Percentiles rank a stretch among this genome's conserved stretches.
Conservation (phyloP, 139 green algal species). For the Tetratostichococcus sp. region DNA sequence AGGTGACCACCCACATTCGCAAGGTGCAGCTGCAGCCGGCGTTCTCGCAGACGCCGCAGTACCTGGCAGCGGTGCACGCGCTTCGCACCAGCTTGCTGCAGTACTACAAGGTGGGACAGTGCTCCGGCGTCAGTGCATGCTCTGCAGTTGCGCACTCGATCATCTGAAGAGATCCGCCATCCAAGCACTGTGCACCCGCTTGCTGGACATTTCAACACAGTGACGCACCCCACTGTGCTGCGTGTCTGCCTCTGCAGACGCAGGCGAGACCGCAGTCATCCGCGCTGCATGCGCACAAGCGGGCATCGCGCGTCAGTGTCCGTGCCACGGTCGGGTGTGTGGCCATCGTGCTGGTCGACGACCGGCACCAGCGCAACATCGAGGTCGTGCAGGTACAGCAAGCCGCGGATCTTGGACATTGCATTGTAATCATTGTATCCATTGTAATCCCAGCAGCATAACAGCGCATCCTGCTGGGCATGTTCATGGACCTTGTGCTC, state of each 20-base stretch:
- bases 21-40: slow-evolving; percentile 14
- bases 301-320: neutral
- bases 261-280: neutral
- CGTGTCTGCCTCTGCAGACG: neutral
- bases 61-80: neutral
- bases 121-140: too few relatives aligned
- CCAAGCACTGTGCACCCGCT: too few relatives aligned
- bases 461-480: too few relatives aligned
- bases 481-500: too few relatives aligned
- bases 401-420: too few relatives aligned
- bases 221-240: too few relatives aligned
- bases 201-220: too few relatives aligned
- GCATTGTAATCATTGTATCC: too few relatives aligned
- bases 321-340: slow-evolving; percentile 1
- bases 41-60: slow-evolving; percentile 9
- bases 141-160: too few relatives aligned
- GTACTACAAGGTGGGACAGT: neutral
- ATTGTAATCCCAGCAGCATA: too few relatives aligned
- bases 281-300: neutral
- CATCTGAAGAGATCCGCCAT: too few relatives aligned
- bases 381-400: slow-evolving; percentile 11
- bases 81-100: neutral
- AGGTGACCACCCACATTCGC: neutral
- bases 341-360: slow-evolving; percentile 25
- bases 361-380: slow-evolving; percentile 29